phyloP scores from a whole-genome alignment of 2,329 filamentous ascomycete species.

The Neurospora crassa region DNA sequence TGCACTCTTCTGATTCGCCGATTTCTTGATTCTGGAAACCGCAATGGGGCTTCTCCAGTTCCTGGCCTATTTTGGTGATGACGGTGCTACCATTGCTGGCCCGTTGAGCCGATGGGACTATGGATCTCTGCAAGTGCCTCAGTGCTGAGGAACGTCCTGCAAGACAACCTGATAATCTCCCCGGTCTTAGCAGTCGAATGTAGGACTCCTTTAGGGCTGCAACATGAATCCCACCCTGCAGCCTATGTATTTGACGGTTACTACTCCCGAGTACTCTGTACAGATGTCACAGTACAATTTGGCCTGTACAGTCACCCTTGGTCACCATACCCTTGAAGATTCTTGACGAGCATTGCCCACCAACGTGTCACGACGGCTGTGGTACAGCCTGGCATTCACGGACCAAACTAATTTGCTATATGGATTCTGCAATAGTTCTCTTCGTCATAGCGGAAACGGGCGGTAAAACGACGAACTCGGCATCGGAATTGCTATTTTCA shows the following conservation, averaged over 20 bases:
- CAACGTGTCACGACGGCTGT: not conserved
- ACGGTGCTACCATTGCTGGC: not conserved
- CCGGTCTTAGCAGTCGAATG: not conserved
- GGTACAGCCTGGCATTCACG: not conserved
- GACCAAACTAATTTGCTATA: not conserved
- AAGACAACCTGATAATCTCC: not conserved
- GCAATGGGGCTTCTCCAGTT: not conserved
- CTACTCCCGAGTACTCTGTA: not conserved
- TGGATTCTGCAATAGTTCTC: not conserved
- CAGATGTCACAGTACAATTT: not conserved
- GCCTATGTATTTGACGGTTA: not conserved
- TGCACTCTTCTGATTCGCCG: not conserved
- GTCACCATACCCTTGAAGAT: not conserved
- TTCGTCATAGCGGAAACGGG: not conserved
- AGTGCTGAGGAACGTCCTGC: not conserved
- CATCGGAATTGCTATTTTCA: not conserved
- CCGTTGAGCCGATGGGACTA: not conserved
- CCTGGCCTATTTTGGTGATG: not conserved
- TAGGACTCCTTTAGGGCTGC: not conserved
- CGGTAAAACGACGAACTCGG: not conserved
- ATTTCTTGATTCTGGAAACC: not conserved
- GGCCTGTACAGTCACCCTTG: not conserved
- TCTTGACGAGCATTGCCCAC: not conserved
- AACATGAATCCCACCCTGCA: not conserved
- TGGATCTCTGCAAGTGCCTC: not conserved